A percentile compares a stretch with the other conserved stretches of the same genome.
Conservation (phyloP, 75 land plant genomes). For the Ceratopteris richardii region DNA sequence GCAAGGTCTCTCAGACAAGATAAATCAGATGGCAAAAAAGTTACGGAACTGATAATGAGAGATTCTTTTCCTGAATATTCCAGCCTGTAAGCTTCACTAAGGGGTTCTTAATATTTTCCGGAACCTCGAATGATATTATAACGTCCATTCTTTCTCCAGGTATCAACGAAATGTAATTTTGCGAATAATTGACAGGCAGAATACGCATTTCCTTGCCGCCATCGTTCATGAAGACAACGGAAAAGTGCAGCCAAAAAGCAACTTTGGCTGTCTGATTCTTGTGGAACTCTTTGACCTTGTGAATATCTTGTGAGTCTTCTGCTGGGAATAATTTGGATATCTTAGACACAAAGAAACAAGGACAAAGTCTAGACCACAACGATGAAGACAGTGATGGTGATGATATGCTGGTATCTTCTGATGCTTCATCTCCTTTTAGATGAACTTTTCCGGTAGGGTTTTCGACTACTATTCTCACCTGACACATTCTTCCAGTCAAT, state of each 20-base stretch:
- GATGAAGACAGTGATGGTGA: background rate
- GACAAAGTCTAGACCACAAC: background rate
- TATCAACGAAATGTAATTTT: conserved; percentile 76
- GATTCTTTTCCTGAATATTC: conserved; percentile 34
- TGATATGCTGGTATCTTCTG: background rate
- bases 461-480: background rate
- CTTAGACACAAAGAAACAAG: background rate
- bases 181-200: conserved; percentile 88
- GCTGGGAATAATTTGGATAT: background rate
- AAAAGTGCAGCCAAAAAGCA: conserved; percentile 78
- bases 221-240: conserved; percentile 36
- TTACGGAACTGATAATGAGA: background rate
- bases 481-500: background rate
- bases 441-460: background rate
- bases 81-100: conserved; percentile 64
- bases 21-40: too few relatives aligned
- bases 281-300: too few relatives aligned
- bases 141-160: conserved; percentile 62
- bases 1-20: too few relatives aligned
- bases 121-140: conserved; percentile 52
- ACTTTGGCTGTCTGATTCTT: conserved; percentile 25
- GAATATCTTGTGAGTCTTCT: background rate
- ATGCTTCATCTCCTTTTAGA: background rate
- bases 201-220: conserved; percentile 59
- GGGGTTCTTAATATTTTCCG: conserved; percentile 36